Evolutionary conservation across 2,329 filamentous ascomycete species (phyloP).

Genomic region (Ceratocystis destructans): DNA sequence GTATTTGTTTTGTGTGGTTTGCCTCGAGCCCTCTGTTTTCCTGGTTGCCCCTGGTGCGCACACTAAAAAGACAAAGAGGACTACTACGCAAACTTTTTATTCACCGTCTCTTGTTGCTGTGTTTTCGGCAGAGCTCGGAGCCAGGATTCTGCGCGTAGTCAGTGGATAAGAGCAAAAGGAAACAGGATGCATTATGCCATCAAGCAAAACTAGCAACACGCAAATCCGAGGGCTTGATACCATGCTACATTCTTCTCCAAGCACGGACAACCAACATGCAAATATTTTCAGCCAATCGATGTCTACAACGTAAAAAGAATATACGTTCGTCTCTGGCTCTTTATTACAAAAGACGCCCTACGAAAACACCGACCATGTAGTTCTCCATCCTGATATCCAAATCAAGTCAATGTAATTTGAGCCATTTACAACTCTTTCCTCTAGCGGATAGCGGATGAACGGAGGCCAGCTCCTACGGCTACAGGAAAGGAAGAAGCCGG

Average conservation of each 20-base stretch:
- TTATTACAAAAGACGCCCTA: no score
- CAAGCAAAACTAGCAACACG: not conserved
- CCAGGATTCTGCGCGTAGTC: not conserved
- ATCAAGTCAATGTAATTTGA: no score
- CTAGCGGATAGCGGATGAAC: no score
- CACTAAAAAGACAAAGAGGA: not conserved
- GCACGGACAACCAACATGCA: not conserved
- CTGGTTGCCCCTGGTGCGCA: not conserved
- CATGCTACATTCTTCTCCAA: not conserved
- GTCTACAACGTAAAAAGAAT: not conserved
- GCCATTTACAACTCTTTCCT: no score
- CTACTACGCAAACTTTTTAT: not conserved
- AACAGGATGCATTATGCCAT: not conserved
- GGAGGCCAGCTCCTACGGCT: no score
- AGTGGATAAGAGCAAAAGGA: not conserved
- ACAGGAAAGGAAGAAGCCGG: not conserved
- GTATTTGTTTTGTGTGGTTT: not conserved
- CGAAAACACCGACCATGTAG: no score
- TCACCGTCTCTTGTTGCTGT: not conserved
- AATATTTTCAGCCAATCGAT: not conserved
- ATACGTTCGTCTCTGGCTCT: no score
- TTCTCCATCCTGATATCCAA: no score
- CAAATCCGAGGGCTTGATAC: not conserved
- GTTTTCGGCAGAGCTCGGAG: slow-evolving; percentile 9
- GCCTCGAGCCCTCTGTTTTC: not conserved